Conservation (phyloP, 495 filamentous ascomycete genomes). For the Neurospora sp. region DNA sequence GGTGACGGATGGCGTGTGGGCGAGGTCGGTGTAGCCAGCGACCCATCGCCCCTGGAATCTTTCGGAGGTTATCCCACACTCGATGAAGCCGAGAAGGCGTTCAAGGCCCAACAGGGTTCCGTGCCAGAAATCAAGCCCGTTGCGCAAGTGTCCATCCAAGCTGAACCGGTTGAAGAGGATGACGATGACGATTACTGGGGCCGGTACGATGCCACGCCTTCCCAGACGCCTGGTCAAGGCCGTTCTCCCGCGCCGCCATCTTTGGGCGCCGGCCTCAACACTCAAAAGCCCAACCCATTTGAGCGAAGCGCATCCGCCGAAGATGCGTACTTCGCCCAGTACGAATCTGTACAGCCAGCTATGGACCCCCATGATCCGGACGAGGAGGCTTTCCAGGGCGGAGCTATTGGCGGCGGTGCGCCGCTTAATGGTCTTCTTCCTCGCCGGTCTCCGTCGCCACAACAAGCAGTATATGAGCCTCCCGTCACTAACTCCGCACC, state of each 20-base stretch:
- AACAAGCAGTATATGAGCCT: neutral
- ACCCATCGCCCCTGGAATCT: constrained; percentile 25
- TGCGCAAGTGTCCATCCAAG: constrained; percentile 9
- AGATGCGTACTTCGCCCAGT: constrained; percentile 77
- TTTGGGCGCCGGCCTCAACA: constrained; percentile 4
- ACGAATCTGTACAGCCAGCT: constrained; percentile 78
- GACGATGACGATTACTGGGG: constrained; percentile 95
- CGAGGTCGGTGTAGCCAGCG: constrained; percentile 57
- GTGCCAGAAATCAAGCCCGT: neutral
- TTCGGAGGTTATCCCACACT: constrained; percentile 33
- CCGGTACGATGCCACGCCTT: constrained; percentile 79
- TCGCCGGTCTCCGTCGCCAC: neutral
- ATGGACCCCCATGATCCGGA: constrained; percentile 82
- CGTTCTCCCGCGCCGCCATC: constrained; percentile 45
- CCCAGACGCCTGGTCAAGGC: constrained; percentile 60
- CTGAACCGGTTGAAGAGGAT: constrained; percentile 41
- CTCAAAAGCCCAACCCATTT: constrained; percentile 18
- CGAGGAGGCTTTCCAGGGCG: constrained; percentile 32
- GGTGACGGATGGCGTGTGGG: constrained; percentile 74
- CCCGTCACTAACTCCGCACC: neutral
- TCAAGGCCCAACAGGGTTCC: constrained; percentile 20
- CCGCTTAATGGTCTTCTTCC: neutral
- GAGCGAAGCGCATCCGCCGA: constrained; percentile 41
- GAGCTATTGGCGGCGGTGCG: neutral
- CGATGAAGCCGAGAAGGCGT: constrained; percentile 33